phyloP scores from a whole-genome alignment of 2,329 filamentous ascomycete genomes.

The Paecilomyces formosus region DNA sequence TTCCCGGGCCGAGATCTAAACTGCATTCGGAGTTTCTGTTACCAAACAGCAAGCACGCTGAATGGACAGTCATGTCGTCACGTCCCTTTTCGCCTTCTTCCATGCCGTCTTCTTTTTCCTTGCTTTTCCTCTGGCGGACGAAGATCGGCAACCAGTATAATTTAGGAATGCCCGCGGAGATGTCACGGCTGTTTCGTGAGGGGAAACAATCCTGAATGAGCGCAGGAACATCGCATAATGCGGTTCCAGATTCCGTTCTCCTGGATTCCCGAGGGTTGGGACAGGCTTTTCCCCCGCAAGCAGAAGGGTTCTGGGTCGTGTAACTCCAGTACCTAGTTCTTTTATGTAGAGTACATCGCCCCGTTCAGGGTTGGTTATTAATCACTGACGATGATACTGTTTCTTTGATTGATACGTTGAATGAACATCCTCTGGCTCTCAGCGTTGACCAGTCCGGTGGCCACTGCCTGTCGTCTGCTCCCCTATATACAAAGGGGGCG shows the following conservation, averaged over 20 bases:
- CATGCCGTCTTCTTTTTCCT: neutral
- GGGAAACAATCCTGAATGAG: neutral
- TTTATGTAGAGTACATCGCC: neutral
- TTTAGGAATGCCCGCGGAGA: neutral
- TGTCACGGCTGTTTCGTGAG: neutral
- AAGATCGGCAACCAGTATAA: neutral
- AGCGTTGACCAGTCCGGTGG: neutral
- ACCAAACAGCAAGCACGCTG: slow-evolving; percentile 25
- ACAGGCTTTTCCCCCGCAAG: neutral
- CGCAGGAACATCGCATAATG: neutral
- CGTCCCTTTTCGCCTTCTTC: too few species aligned
- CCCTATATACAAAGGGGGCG: neutral
- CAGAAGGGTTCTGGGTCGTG: neutral
- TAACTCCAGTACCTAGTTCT: neutral
- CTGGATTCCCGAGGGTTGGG: neutral
- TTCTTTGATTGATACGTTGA: neutral
- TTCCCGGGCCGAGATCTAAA: slow-evolving; percentile 15
- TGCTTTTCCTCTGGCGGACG: neutral
- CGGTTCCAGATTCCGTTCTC: neutral
- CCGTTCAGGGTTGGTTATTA: neutral
- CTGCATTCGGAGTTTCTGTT: slow-evolving; percentile 23
- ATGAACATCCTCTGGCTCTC: neutral
- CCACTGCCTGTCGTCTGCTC: neutral
- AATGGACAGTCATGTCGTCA: slow-evolving; percentile 14
- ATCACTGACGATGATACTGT: neutral